phyloP scores from a whole-genome alignment of 2,329 filamentous ascomycete species.

The Penicillium sumatraense region DNA sequence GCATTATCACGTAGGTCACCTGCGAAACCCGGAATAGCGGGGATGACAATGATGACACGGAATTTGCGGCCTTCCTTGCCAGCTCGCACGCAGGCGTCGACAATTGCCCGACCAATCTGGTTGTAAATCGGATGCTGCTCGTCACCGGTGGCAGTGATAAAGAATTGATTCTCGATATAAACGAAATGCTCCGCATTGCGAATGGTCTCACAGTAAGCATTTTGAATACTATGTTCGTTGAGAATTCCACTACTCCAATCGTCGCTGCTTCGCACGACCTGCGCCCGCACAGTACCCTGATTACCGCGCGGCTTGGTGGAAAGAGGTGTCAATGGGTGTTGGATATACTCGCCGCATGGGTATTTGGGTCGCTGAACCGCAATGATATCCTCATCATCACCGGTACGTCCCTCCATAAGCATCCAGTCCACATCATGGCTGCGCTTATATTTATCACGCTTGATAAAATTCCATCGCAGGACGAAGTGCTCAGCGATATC shows the following conservation, averaged over 20 bases:
- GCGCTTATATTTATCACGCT: constrained; percentile 97
- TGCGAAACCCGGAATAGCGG: constrained; percentile 90
- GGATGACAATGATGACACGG: constrained; percentile 86
- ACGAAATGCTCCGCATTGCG: constrained; percentile 87
- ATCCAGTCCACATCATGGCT: constrained; percentile 85
- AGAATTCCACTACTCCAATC: constrained; percentile 95
- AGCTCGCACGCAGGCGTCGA: constrained; percentile 83
- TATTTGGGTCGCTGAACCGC: constrained; percentile 88
- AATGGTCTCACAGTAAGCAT: constrained; percentile 85
- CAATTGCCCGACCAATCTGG: constrained; percentile 83
- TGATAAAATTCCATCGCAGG: constrained; percentile 93
- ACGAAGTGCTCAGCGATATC: constrained; percentile 97
- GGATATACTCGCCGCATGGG: constrained; percentile 83
- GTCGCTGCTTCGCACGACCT: constrained; percentile 84
- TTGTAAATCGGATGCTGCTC: constrained; percentile 86
- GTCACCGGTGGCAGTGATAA: constrained; percentile 93
- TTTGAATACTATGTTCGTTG: constrained; percentile 80
- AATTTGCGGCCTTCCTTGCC: constrained; percentile 85
- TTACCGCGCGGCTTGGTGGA: constrained; percentile 66
- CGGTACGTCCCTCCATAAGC: constrained; percentile 73
- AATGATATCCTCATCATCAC: constrained; percentile 80
- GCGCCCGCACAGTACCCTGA: constrained; percentile 77
- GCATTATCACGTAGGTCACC: constrained; percentile 84
- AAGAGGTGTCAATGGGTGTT: constrained; percentile 76
- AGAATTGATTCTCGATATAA: constrained; percentile 99